A percentile compares a stretch with the other conserved stretches of the same genome.
These are phyloP conservation scores for Ganoderma multipileum DNA, from an alignment of 1,284 basidiomycete genomes.

Conservation along the genomic window DNA sequence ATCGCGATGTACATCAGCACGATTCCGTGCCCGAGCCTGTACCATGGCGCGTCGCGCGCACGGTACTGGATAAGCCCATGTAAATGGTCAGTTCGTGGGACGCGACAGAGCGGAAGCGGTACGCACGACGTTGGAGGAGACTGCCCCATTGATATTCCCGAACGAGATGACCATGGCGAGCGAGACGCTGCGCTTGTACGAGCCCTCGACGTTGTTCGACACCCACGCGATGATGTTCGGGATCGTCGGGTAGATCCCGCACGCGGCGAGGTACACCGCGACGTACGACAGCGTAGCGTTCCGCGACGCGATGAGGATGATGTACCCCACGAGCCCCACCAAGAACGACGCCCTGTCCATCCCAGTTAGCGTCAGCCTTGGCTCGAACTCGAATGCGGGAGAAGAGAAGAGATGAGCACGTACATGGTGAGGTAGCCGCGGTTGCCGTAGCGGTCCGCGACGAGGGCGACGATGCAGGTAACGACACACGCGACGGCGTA, in stretches of 20 bases:
- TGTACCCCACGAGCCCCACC: slow-evolving; percentile 60
- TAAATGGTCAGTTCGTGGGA: not conserved
- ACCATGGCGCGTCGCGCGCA: slow-evolving; percentile 48
- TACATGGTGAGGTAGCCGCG: slow-evolving; percentile 71
- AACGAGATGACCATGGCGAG: slow-evolving; percentile 50
- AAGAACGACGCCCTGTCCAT: slow-evolving; percentile 45
- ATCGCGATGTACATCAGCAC: slow-evolving; percentile 57
- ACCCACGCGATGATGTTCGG: slow-evolving; percentile 77
- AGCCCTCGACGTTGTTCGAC: slow-evolving; percentile 73
- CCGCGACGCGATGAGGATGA: slow-evolving; percentile 69
- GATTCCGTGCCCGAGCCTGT: slow-evolving; percentile 57
- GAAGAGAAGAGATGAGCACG: slow-evolving; percentile 33
- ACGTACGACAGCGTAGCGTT: slow-evolving; percentile 72
- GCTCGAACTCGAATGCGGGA: not conserved
- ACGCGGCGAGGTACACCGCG: slow-evolving; percentile 73
- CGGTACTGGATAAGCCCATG: slow-evolving; percentile 26
- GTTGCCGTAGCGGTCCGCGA: slow-evolving; percentile 64
- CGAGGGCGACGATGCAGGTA: slow-evolving; percentile 68
- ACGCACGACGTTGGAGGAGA: slow-evolving; percentile 53
- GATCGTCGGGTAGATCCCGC: slow-evolving; percentile 77
- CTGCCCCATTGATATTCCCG: slow-evolving; percentile 55
- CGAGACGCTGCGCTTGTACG: slow-evolving; percentile 52
- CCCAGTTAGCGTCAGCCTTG: slow-evolving; percentile 32
- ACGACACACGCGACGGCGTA: slow-evolving; percentile 70
- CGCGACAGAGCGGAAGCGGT: not conserved